phyloP scores from a whole-genome alignment of 2,329 filamentous ascomycete genomes.

The Scedosporium minutisporum region DNA sequence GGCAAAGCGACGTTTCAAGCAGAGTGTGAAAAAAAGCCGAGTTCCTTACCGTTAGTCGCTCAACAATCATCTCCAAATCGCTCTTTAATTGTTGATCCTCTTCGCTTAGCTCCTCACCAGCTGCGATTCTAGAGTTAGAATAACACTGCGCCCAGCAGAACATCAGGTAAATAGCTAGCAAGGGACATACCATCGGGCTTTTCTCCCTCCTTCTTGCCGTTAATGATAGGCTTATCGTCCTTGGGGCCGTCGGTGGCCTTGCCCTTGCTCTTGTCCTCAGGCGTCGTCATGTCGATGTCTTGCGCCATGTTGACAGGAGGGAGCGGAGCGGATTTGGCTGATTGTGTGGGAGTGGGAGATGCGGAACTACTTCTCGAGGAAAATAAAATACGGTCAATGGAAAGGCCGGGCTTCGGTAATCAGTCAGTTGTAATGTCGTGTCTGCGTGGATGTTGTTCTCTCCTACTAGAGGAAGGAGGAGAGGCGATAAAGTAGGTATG shows the following conservation, averaged over 20 bases:
- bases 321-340: constrained; percentile 10
- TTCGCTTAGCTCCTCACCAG: constrained; percentile 82
- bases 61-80: constrained; percentile 95
- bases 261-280: constrained; percentile 90
- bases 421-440: background rate
- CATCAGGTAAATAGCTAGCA: background rate
- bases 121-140: constrained; percentile 13
- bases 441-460: background rate
- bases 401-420: background rate
- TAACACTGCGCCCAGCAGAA: background rate
- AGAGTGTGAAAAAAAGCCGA: background rate
- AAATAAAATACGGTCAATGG: constrained; percentile 1
- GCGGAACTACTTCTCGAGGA: constrained; percentile 8
- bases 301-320: constrained; percentile 66
- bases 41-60: constrained; percentile 69
- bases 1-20: constrained; percentile 9
- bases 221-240: constrained; percentile 58
- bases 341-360: constrained; percentile 24
- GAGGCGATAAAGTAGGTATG: background rate
- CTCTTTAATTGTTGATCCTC: constrained; percentile 98
- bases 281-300: constrained; percentile 77
- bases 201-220: constrained; percentile 72
- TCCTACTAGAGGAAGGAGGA: background rate
- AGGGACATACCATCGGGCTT: constrained; percentile 36
- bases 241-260: constrained; percentile 69